A percentile compares a stretch with the other conserved stretches of the same genome.
Evolutionary conservation across 495 filamentous ascomycete species (phyloP).

Genomic region (Cryomyces minteri): DNA sequence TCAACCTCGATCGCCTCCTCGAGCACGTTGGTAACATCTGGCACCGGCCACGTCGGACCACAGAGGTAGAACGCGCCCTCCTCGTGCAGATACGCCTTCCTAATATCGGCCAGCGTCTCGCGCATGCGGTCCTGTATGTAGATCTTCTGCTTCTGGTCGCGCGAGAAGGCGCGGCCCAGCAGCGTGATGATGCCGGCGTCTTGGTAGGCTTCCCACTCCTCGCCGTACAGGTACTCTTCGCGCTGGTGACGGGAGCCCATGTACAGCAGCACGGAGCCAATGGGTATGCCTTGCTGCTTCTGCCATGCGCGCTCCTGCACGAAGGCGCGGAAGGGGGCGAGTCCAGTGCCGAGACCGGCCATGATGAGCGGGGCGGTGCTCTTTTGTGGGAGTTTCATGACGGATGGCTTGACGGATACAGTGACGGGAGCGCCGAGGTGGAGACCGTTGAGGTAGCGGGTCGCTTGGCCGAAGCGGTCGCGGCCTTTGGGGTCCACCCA

Average conservation of each 20-base stretch:
- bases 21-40: constrained; percentile 88
- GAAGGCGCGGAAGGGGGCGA: constrained; percentile 95
- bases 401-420: constrained; percentile 87
- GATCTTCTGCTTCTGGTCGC: constrained; percentile 95
- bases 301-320: constrained; percentile 96
- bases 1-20: constrained; percentile 80
- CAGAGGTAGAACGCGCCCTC: constrained; percentile 93
- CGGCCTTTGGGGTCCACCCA: constrained; percentile 83
- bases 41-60: constrained; percentile 95
- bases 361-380: constrained; percentile 89
- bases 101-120: constrained; percentile 66
- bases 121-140: constrained; percentile 99
- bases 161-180: constrained; percentile 84
- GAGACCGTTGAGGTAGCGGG: constrained; percentile 64
- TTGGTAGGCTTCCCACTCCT: constrained; percentile 98
- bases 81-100: constrained; percentile 73
- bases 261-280: constrained; percentile 85
- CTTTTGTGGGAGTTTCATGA: constrained; percentile 84
- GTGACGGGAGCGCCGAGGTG: constrained; percentile 59
- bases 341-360: constrained; percentile 95
- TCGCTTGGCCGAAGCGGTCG: constrained; percentile 82
- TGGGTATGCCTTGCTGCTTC: constrained; percentile 83
- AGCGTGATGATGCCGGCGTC: constrained; percentile 89
- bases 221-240: constrained; percentile 96
- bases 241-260: constrained; percentile 93